Evolutionary conservation across 306 rosid species (phyloP), one percentile per base, ranked within the genome.

Genomic region (Mimosa bimucronata): DNA sequence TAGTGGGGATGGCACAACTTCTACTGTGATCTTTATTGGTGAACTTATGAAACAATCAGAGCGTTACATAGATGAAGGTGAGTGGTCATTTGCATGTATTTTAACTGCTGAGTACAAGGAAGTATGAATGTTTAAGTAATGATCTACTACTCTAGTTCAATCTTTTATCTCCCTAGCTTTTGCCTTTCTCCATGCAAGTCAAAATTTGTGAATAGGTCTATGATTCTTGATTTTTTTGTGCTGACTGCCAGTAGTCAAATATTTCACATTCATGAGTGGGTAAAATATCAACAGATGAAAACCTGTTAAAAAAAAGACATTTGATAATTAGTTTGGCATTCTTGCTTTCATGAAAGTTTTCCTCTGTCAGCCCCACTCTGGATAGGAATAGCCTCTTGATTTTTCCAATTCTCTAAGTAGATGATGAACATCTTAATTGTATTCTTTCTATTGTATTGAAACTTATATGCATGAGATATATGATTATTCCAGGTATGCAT

Each of bases 21-120:
- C 99, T 8, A 95, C 98, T 31, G 99, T 95, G 61, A 72, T 95
- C 53, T 95, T 95, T 83, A 95, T 95, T 57, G 99, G 99, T 1
- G 99, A 95, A 83, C 98, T 95, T 64, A 92, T 95, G 99, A 95
- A 93, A 41, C 99, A 91, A 80, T 95, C 98, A 0, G 99, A 93
- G 50, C 95, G 98, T 18, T 91, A 76, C 72, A 93, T 95, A 11
- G 99, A 89, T 52, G 99, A 95, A 90, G 99, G 98, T 92, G 71
- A 66, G 83, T 77, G 21, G 66, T 71, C 74, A 82, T 23, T 48
- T 76, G 58, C 52, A 15, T 60, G 11, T 41, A 40, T 57, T 68
- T 61, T 50, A 53, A 15, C 41, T 68, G 69, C 38, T 42, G 37
- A 48, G 12, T 73, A 50, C 37, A 73, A 25, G 41, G 1, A 42